Conservation (phyloP, 2,329 filamentous ascomycete genomes). For the Grosmannia huntii region DNA sequence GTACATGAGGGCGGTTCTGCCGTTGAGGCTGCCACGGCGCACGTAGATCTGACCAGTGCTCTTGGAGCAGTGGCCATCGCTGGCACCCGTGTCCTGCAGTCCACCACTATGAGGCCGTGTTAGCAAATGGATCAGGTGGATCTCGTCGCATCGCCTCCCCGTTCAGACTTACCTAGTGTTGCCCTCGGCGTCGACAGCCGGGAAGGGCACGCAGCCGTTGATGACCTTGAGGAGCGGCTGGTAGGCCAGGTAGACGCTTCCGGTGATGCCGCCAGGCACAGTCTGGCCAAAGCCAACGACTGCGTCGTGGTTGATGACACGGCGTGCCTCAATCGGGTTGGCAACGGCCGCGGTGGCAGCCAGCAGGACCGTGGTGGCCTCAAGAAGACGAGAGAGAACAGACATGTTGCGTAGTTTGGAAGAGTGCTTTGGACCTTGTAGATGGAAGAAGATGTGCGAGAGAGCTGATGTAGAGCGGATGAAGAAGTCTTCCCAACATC, state of each 20-base stretch:
- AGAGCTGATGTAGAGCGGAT: no score
- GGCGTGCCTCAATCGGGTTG: conserved; percentile 12
- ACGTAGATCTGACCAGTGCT: conserved; percentile 26
- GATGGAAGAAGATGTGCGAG: no score
- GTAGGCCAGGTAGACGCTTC: conserved; percentile 39
- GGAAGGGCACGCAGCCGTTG: conserved; percentile 50
- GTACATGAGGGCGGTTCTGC: conserved; percentile 26
- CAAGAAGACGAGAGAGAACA: conserved; percentile 3
- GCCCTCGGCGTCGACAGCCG: conserved; percentile 43
- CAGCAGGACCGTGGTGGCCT: background rate
- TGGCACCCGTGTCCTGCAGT: conserved; percentile 18
- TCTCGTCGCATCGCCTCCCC: background rate
- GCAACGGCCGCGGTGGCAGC: background rate
- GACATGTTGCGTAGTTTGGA: background rate
- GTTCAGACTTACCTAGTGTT: conserved; percentile 34
- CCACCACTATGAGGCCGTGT: conserved; percentile 17
- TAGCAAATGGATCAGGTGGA: background rate
- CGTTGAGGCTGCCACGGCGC: conserved; percentile 16
- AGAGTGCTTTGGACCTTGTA: no score
- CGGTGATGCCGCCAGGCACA: conserved; percentile 31
- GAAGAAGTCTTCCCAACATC: no score
- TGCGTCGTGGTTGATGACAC: conserved; percentile 16
- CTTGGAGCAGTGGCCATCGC: conserved; percentile 19
- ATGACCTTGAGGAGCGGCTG: conserved; percentile 41
- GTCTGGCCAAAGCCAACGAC: conserved; percentile 41